A percentile compares a stretch with the other conserved stretches of the same genome.
Conservation (phyloP, 176 grass and related monocot genomes). For the Oryza meridionalis region DNA sequence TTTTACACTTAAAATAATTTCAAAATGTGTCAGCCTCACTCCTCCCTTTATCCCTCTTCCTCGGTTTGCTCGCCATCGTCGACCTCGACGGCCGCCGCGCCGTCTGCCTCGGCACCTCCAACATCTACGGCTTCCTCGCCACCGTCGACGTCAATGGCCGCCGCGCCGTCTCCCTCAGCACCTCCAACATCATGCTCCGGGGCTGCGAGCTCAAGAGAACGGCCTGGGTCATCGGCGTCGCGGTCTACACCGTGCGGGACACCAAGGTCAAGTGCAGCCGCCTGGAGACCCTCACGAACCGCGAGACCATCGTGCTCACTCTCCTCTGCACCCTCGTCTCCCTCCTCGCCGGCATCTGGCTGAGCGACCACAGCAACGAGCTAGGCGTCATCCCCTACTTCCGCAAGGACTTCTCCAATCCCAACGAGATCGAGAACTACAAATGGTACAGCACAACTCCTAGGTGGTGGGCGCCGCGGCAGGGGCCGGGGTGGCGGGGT, state of each 20-base stretch:
- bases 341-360: constrained; percentile 72
- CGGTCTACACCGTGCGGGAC: constrained; percentile 85
- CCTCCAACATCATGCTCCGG: constrained; percentile 79
- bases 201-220: constrained; percentile 96
- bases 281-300: constrained; percentile 78
- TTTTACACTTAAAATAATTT: too few species aligned
- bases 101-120: neutral
- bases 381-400: constrained; percentile 66
- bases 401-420: constrained; percentile 52
- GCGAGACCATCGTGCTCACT: constrained; percentile 66
- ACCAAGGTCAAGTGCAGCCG: constrained; percentile 98
- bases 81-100: too few species aligned
- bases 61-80: too few species aligned
- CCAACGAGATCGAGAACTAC: constrained; percentile 28
- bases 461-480: too few species aligned
- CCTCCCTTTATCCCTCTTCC: too few species aligned
- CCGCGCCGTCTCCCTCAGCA: constrained; percentile 63
- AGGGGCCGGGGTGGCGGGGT: too few species aligned
- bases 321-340: constrained; percentile 58
- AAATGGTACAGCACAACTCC: constrained; percentile 63
- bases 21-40: too few species aligned
- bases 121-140: constrained; percentile 94
- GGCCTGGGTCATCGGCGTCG: constrained; percentile 60
- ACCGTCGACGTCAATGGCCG: constrained; percentile 59
- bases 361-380: constrained; percentile 47